Evolutionary conservation across 2,329 filamentous ascomycete genomes (phyloP), one percentile per base, ranked within the genome.

Genomic region (Epicoccum nigrum): DNA sequence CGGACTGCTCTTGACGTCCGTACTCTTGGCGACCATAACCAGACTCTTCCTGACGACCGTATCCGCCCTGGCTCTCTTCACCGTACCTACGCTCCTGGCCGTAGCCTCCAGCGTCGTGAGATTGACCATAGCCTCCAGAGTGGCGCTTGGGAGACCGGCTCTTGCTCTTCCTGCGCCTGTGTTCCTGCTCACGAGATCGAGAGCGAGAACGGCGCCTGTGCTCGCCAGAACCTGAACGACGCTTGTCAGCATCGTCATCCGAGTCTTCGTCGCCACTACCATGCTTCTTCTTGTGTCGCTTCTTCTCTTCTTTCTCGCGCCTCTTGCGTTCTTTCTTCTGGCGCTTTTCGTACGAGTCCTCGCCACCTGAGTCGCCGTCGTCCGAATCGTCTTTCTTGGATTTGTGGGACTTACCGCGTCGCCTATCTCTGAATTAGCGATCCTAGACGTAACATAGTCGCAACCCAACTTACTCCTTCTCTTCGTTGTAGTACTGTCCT

Each of bases 401-500:
- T 72, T 69, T 48, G 19, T 48, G 30, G 15, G 66, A 70, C 60
- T 69, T 71, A 56, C 69, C 68, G 23, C 67, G 64, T 48, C 70
- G 69, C 58, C 70, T 72, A 19, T 9, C 11, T 7, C 5, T 1
- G 4, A 17, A 39, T 70, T 51, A 69, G 59, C 11, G 31, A 27
- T 20, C 7, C n/a, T 23, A 21, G 21, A 7, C 23, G 12, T 2
- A 6, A 1, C 20, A 7, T 37, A 32, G 7, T 5, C 2, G 1
- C 55, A 19, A 21, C 49, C 48, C 13, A 47, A 43, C 68, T 56
- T 63, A 74, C 67, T 75, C 74, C 30, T 72, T 73, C 45, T 78
- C 70, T 30, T 71, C 66, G 8, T 74, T 64, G 63, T 76, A 78
- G 38, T 74, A 70, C 27, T 76, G 71, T 30, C 73, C 76, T 16